Base-by-base conservation (phyloP, 2,329 filamentous ascomycete species). In the Penicillium verrucosum region DNA sequence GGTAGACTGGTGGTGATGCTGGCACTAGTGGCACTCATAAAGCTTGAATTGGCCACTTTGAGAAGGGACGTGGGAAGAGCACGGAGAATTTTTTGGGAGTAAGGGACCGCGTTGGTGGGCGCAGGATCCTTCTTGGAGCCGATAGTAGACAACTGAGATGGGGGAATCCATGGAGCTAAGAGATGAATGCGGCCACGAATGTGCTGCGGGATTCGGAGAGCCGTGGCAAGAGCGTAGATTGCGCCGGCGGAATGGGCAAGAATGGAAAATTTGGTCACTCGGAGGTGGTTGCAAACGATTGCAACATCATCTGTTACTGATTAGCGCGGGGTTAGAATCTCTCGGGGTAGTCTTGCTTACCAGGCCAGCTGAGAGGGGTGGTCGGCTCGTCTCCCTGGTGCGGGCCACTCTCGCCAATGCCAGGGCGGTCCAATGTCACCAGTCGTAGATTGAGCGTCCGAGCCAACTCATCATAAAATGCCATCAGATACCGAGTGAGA, bases 171-270 rank as follows among this genome's bases (percentile, higher is more conserved):
- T 0, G 94, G 94, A 0, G 94, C 93, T 9, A 99, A 82, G 2
- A 99, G 84, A 73, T 99, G 94, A 54, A 99, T 94, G 51, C 91
- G 88, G 21, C 94, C 94, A 6, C 92, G 88, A 59, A 99, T 95
- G 69, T 97, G 90, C 67, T 97, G 92, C 4, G 94, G 94, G 84
- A 99, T 96, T 43, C 94, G 89, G 43, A 99, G 80, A 0, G 94
- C 94, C 0, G 94, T 97, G 0, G 94, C 94, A 18, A 99, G 83
- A 2, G 94, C 94, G 70, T 99, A 99, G 51, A 99, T 96, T n/a
- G 94, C 93, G 16, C 94, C 94, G 0, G 94, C 94, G 0, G 93
- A 97, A 73, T 99, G 94, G 2, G 94, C 94, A 1, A 99, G 82
- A 21, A 99, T 89, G 7, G 93, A 97, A 71, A 99, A 99, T 65